Percentiles rank a stretch among this genome's conserved stretches.
Conservation (phyloP, 352 stramenopile genomes). For the Phytopythium cucurbitacearum region DNA sequence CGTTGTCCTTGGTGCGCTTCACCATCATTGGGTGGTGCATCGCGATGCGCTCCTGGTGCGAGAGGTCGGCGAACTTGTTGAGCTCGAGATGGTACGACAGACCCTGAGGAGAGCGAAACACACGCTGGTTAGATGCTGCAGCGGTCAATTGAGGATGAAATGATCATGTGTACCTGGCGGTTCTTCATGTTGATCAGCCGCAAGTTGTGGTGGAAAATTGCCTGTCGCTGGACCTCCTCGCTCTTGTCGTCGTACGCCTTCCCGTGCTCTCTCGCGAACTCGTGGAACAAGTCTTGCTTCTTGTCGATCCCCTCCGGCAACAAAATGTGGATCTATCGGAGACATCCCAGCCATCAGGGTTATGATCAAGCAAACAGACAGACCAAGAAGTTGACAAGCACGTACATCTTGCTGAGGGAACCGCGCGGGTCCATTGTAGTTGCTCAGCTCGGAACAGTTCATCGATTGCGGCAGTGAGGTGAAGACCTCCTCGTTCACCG, state of each 20-base stretch:
- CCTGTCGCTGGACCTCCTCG: slow-evolving; percentile 47
- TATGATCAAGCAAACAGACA: neutral
- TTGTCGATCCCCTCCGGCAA: slow-evolving; percentile 58
- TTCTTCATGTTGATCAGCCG: slow-evolving; percentile 86
- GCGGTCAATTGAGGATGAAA: neutral
- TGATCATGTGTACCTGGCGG: slow-evolving; percentile 39
- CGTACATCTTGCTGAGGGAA: slow-evolving; percentile 63
- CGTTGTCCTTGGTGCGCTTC: slow-evolving; percentile 61
- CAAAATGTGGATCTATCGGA: slow-evolving; percentile 71
- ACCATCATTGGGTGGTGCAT: slow-evolving; percentile 38
- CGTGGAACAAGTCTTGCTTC: slow-evolving; percentile 65
- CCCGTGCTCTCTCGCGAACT: slow-evolving; percentile 51
- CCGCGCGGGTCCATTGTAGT: slow-evolving; percentile 43
- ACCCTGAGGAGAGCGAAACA: slow-evolving; percentile 24
- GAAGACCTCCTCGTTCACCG: slow-evolving; percentile 65
- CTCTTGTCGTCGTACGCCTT: slow-evolving; percentile 52
- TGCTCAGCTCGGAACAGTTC: slow-evolving; percentile 73
- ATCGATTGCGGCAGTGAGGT: slow-evolving; percentile 62
- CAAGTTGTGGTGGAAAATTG: slow-evolving; percentile 78
- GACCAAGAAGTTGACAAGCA: slow-evolving; percentile 5
- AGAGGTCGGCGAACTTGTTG: slow-evolving; percentile 84
- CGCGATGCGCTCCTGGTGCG: slow-evolving; percentile 53
- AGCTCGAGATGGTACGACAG: slow-evolving; percentile 71
- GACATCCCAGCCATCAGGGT: slow-evolving; percentile 8
- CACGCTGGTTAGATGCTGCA: neutral